Percentiles rank a stretch among this genome's conserved stretches.
Evolutionary conservation across 768 basidiomycete genomes (phyloP).

Genomic region (Mrakia frigida): DNA sequence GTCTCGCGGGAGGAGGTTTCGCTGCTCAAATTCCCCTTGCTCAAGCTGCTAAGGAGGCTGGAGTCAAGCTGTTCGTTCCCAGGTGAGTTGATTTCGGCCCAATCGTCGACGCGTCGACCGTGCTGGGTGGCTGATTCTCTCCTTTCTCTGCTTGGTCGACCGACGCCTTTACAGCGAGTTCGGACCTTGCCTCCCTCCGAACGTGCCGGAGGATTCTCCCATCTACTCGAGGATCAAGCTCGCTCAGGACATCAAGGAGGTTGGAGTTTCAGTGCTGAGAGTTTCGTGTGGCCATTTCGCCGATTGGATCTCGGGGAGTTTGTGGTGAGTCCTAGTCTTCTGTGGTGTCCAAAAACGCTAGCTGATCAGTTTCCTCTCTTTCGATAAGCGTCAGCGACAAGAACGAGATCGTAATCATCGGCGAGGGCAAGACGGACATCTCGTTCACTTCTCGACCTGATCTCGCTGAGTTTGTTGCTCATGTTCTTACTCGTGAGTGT

Average conservation of each 20-base stretch:
- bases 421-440: not conserved
- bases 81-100: not conserved
- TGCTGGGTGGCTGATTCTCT: too few species aligned
- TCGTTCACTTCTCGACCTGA: not conserved
- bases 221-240: not conserved
- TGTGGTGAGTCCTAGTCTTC: not conserved
- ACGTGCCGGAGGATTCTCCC: not conserved
- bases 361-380: not conserved
- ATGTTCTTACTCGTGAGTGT: not conserved
- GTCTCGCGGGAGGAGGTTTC: not conserved
- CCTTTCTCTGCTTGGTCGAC: too few species aligned
- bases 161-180: not conserved
- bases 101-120: conserved; percentile 7
- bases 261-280: not conserved
- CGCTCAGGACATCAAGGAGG: not conserved
- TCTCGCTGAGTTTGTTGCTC: not conserved
- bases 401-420: not conserved
- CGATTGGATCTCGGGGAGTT: not conserved
- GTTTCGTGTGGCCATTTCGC: not conserved
- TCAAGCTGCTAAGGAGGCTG: not conserved
- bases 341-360: too few species aligned
- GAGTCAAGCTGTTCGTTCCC: not conserved
- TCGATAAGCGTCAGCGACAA: not conserved
- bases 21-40: not conserved
- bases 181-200: not conserved